Evolutionary conservation across 495 filamentous ascomycete species (phyloP), one percentile per base, ranked within the genome.

Genomic region (Hyaloscypha finlandica): DNA sequence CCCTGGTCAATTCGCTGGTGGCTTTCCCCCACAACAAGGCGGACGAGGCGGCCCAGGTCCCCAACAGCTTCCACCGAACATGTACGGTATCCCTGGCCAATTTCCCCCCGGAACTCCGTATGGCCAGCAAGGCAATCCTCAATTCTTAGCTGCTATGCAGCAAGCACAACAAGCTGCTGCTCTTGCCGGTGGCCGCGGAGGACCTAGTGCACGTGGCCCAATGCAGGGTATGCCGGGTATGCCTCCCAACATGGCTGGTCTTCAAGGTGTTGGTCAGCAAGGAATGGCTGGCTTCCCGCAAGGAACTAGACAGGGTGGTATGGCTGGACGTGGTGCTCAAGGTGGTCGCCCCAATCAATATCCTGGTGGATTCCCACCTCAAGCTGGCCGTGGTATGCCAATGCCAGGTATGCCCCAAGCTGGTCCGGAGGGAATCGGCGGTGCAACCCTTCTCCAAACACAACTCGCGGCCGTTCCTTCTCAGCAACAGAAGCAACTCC

Each of bases 401-500:
- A 74, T 75, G 59, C 74, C 75, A 29, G 69, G 69, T 52, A 58
- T 69, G 69, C 73, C 58, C 63, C 75, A 65, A 72, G 59, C 42
- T 55, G 60, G 22, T 22, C 25, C 42, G 1, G 70, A 66, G 65
- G 76, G 53, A 69, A 65, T 80, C 45, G 81, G 73, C 62, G 79
- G 76, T 61, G 73, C 69, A 68, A 74, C 75, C 63, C 70, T 81
- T 32, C 73, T 86, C 53, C 83, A 86, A 69, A 72, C 77, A 6
- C 84, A 85, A 74, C 80, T 85, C 42, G 63, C 68, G 8, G 16
- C 33, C 69, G 79, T 72, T 69, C 77, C 22, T 66, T 75, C 67
- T 72, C 84, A 59, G 39, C 89, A 93, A 76, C 96, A 97, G 83
- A 99, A 99, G 88, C 95, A 99, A 83, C 89, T 97, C 80, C 87